A percentile compares a stretch with the other conserved stretches of the same genome.
phyloP scores from a whole-genome alignment of 163 green algal species.

The Chlorella variabilis region DNA sequence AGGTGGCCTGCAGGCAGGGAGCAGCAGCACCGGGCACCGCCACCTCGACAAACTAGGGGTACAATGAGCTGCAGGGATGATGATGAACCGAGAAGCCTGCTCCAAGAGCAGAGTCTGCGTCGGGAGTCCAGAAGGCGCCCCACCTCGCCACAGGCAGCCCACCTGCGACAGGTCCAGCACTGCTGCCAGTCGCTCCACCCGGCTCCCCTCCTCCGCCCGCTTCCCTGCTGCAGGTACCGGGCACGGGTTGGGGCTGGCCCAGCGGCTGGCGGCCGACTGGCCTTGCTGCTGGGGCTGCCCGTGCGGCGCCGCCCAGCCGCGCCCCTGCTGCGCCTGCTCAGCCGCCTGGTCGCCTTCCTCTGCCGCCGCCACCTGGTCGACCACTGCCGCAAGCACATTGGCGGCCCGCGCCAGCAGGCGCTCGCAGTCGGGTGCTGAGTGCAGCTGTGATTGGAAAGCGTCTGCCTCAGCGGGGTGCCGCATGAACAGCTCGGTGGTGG shows the following conservation, averaged over 20 bases:
- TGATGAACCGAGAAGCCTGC: too few relatives aligned
- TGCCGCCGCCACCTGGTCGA: constrained; percentile 9
- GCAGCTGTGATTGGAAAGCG: constrained; percentile 46
- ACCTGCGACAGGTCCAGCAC: constrained; percentile 21
- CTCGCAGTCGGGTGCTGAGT: constrained; percentile 55
- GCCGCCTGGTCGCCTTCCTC: neutral
- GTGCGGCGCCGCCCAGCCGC: neutral
- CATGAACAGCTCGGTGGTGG: constrained; percentile 52
- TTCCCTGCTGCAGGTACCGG: neutral
- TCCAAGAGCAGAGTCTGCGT: too few relatives aligned
- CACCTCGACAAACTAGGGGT: too few relatives aligned
- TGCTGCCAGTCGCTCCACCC: constrained; percentile 4
- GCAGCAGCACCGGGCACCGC: too few relatives aligned
- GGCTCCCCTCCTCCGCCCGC: neutral
- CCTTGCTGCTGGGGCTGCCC: neutral
- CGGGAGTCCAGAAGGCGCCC: too few relatives aligned
- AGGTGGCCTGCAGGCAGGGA: constrained; percentile 17
- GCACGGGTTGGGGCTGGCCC: neutral
- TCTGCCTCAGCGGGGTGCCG: neutral
- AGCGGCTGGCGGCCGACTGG: neutral
- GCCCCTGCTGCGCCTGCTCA: neutral
- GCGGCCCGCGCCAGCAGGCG: constrained; percentile 58
- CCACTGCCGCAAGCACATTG: constrained; percentile 30
- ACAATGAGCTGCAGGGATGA: too few relatives aligned
- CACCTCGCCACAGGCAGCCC: neutral